These are phyloP conservation scores for Fimicolochytrium jonesii DNA, from an alignment of 192 early-diverging fungal genomes.

Conservation along the genomic window DNA sequence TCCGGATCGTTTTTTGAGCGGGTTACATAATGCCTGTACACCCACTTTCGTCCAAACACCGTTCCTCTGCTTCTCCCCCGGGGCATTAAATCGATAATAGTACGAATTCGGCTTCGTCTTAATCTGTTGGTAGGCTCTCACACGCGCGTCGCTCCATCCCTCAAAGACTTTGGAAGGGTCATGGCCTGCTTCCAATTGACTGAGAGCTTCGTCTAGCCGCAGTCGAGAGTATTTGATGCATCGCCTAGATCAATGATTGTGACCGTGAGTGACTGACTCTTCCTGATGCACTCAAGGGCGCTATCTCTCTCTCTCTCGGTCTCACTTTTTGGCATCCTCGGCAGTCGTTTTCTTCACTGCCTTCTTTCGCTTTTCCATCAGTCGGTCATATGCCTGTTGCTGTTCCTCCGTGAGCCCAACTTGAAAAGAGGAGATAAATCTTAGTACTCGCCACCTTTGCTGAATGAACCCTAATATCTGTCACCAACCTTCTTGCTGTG, in stretches of 20 bases:
- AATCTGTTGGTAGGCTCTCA: conserved; percentile 89
- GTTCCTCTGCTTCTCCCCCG: conserved; percentile 89
- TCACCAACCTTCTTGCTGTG: conserved; percentile 5
- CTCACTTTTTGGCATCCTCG: conserved; percentile 66
- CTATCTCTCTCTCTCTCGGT: no score
- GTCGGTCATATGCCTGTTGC: conserved; percentile 79
- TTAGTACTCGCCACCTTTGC: background rate
- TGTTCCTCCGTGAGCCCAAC: conserved; percentile 73
- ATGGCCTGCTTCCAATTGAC: conserved; percentile 72
- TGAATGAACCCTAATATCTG: background rate
- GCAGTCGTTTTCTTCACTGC: conserved; percentile 78
- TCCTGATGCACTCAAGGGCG: background rate
- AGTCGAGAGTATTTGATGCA: conserved; percentile 26
- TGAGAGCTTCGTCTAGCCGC: conserved; percentile 80
- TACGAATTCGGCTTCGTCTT: conserved; percentile 95
- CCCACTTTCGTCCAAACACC: conserved; percentile 77
- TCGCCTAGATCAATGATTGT: conserved; percentile 21
- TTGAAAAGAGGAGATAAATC: background rate
- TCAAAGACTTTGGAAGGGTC: conserved; percentile 86
- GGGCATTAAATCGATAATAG: conserved; percentile 97
- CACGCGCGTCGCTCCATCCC: conserved; percentile 93
- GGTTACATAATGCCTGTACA: background rate
- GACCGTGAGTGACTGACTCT: background rate
- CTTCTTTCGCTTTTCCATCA: conserved; percentile 76
- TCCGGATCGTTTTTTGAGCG: background rate